Conservation (phyloP, 1,139 yeast species). For the Lodderomyces metapsilosis region DNA sequence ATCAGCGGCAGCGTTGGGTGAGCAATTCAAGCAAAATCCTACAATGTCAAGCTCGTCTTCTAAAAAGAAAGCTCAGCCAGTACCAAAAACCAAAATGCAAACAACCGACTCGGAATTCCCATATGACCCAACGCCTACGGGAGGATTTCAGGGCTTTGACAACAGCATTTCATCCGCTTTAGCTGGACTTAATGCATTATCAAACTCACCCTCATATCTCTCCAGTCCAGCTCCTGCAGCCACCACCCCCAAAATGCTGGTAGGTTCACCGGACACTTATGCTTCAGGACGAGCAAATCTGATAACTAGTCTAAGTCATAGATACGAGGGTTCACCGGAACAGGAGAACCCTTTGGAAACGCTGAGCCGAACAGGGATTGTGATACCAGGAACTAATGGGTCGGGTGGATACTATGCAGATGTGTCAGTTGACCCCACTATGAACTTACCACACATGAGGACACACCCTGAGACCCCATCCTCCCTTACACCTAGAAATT, state of each 20-base stretch:
- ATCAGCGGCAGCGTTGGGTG: slow-evolving; percentile 29
- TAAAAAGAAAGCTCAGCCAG: slow-evolving; percentile 23
- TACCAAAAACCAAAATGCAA: slow-evolving; percentile 9
- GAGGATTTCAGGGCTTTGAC: slow-evolving; percentile 46
- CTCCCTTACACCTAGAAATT: slow-evolving; percentile 39
- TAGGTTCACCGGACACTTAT: slow-evolving; percentile 22
- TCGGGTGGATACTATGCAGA: slow-evolving; percentile 50
- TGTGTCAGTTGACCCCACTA: slow-evolving; percentile 46
- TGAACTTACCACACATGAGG: slow-evolving; percentile 48
- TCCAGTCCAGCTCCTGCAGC: slow-evolving; percentile 31
- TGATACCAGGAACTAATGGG: slow-evolving; percentile 10
- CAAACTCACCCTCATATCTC: slow-evolving; percentile 36
- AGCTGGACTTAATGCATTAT: slow-evolving; percentile 48
- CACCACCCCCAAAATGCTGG: slow-evolving; percentile 22
- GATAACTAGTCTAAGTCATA: slow-evolving; percentile 10
- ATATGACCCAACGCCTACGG: slow-evolving; percentile 37
- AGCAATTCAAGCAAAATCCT: slow-evolving; percentile 14
- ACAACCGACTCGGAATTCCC: slow-evolving; percentile 24
- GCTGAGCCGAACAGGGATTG: slow-evolving; percentile 28
- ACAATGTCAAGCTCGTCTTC: slow-evolving; percentile 9
- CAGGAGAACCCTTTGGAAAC: slow-evolving; percentile 38
- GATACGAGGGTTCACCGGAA: slow-evolving; percentile 11
- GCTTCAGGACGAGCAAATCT: slow-evolving; percentile 6
- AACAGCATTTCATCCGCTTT: slow-evolving; percentile 43
- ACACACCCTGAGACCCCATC: slow-evolving; percentile 36